Evolutionary conservation across 768 basidiomycete species (phyloP).

Genomic region (Podaxis sp.): DNA sequence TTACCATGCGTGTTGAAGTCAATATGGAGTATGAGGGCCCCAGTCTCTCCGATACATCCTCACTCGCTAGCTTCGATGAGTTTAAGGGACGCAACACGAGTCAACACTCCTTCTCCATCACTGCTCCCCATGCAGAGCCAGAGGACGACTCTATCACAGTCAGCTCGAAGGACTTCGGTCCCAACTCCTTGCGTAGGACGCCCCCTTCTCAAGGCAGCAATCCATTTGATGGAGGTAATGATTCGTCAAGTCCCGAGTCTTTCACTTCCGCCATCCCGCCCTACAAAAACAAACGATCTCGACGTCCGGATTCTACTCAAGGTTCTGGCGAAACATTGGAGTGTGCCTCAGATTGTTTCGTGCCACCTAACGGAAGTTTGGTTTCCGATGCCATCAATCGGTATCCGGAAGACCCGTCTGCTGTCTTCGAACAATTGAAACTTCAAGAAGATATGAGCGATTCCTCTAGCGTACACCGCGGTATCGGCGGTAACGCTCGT

Average conservation of each 20-base stretch:
- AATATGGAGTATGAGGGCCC: constrained; percentile 88
- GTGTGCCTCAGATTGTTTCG: neutral
- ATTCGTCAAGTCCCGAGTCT: constrained; percentile 2
- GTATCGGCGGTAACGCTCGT: constrained; percentile 53
- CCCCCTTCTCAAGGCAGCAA: neutral
- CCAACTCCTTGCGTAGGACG: constrained; percentile 19
- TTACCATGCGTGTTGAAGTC: constrained; percentile 74
- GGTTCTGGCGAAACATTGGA: neutral
- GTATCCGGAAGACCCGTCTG: constrained; percentile 37
- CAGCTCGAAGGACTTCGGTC: constrained; percentile 58
- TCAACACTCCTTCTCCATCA: constrained; percentile 48
- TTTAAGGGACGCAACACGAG: constrained; percentile 57
- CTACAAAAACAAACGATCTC: neutral
- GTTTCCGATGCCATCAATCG: constrained; percentile 19
- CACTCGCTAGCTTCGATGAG: constrained; percentile 75
- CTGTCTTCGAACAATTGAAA: constrained; percentile 55
- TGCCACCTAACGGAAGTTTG: constrained; percentile 2
- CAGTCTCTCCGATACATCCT: constrained; percentile 84
- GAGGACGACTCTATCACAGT: constrained; percentile 78
- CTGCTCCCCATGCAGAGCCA: constrained; percentile 35
- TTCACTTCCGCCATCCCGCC: constrained; percentile 9
- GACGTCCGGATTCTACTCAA: neutral
- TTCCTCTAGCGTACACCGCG: constrained; percentile 37
- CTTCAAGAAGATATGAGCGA: constrained; percentile 40
- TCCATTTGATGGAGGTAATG: constrained; percentile 2